These are phyloP conservation scores for Phytophthora brassicae DNA, from an alignment of 352 stramenopile genomes.

Conservation along the genomic window DNA sequence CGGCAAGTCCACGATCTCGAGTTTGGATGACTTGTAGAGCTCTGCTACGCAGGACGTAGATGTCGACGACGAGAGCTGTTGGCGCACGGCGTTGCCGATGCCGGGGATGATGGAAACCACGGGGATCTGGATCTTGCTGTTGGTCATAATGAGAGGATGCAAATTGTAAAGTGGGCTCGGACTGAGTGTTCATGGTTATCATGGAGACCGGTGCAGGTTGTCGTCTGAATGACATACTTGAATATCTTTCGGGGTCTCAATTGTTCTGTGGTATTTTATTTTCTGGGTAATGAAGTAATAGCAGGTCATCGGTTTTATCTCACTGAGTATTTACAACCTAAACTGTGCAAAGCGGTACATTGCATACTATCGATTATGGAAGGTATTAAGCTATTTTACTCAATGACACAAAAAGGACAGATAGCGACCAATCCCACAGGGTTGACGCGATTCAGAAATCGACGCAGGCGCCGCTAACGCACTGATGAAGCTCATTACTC, in stretches of 20 bases:
- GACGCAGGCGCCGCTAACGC: conserved; percentile 1
- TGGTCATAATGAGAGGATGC: conserved; percentile 16
- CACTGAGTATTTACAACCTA: too few relatives aligned
- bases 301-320: too few relatives aligned
- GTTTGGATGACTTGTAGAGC: conserved; percentile 28
- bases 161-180: conserved; percentile 18
- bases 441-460: conserved; percentile 22
- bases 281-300: too few relatives aligned
- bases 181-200: too few relatives aligned
- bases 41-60: conserved; percentile 19
- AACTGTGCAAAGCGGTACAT: too few relatives aligned
- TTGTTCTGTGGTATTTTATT: background rate
- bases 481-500: too few relatives aligned
- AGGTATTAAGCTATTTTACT: too few relatives aligned
- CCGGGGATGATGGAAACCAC: conserved; percentile 44
- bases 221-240: background rate
- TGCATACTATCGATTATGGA: too few relatives aligned
- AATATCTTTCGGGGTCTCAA: conserved; percentile 14
- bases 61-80: conserved; percentile 26
- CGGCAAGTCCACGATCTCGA: conserved; percentile 40
- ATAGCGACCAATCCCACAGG: conserved; percentile 36
- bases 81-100: conserved; percentile 35
- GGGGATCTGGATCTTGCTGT: conserved; percentile 30
- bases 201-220: conserved; percentile 1
- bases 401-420: background rate